Percentiles rank a stretch among this genome's conserved stretches.
These are phyloP conservation scores for Erysimum cheiri DNA, from an alignment of 441 rosid genomes.

Conservation along the genomic window DNA sequence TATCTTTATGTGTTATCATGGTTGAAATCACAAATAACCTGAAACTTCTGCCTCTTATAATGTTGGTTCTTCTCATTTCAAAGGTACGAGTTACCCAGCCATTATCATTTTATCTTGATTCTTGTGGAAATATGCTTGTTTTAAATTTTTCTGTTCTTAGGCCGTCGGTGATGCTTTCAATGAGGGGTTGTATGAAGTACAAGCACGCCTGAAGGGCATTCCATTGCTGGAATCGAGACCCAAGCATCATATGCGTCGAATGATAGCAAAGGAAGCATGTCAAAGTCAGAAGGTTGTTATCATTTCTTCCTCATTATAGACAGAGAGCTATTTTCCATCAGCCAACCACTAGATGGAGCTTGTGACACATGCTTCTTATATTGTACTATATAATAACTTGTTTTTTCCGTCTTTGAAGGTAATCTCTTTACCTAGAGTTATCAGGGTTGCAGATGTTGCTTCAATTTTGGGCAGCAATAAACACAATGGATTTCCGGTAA, in stretches of 20 bases:
- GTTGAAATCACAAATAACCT: slow-evolving; percentile 97
- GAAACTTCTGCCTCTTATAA: slow-evolving; percentile 91
- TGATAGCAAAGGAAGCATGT: slow-evolving; percentile 89
- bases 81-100: slow-evolving; percentile 65
- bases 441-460: slow-evolving; percentile 86
- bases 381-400: slow-evolving; percentile 3
- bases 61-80: slow-evolving; percentile 98
- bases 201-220: slow-evolving; percentile 84
- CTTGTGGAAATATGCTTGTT: slow-evolving; percentile 19
- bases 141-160: slow-evolving; percentile 50
- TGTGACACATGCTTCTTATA: slow-evolving; percentile 12
- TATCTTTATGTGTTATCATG: slow-evolving; percentile 95
- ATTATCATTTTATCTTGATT: slow-evolving; percentile 26
- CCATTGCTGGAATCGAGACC: slow-evolving; percentile 95
- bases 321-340: slow-evolving; percentile 11
- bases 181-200: slow-evolving; percentile 96
- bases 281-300: slow-evolving; percentile 76
- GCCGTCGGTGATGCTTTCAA: slow-evolving; percentile 99
- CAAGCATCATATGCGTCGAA: slow-evolving; percentile 79
- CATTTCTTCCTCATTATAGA: slow-evolving; percentile 7
- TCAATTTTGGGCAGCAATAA: slow-evolving; percentile 82
- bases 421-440: slow-evolving; percentile 83
- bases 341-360: slow-evolving; percentile 20
- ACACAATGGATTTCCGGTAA: slow-evolving; percentile 97
- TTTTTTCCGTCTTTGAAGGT: slow-evolving; percentile 58